Evolutionary conservation across 2,329 filamentous ascomycete species (phyloP).

Genomic region (Aspergillus brunneoviolaceus): DNA sequence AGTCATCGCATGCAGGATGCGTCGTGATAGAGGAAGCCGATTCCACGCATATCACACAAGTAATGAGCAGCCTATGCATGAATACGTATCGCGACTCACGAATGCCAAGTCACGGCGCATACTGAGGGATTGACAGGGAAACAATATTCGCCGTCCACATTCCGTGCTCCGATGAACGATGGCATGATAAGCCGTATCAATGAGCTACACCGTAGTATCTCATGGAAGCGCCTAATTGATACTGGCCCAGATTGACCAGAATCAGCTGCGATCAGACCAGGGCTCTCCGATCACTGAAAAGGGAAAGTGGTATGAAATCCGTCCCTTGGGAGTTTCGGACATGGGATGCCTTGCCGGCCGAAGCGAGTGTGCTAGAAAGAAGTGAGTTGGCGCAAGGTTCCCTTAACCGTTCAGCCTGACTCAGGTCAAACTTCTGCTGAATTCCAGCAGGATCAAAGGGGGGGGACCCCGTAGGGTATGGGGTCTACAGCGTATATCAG

Average conservation of each 20-base stretch:
- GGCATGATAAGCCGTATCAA: neutral
- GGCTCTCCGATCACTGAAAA: neutral
- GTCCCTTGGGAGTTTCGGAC: neutral
- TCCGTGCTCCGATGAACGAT: neutral
- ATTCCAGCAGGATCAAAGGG: constrained; percentile 4
- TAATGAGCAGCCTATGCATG: neutral
- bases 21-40: neutral
- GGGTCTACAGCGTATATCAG: constrained; percentile 7
- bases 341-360: neutral
- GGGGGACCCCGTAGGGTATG: constrained; percentile 4
- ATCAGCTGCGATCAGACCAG: neutral
- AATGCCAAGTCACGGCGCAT: neutral
- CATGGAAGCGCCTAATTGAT: neutral
- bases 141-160: neutral
- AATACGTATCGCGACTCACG: neutral
- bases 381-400: too few relatives aligned
- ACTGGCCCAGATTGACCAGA: neutral
- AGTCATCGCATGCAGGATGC: neutral
- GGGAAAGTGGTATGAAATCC: neutral
- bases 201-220: neutral
- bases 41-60: neutral
- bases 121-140: neutral
- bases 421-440: neutral
- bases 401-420: neutral
- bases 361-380: neutral